These are phyloP conservation scores for Ceratobasidium sp. DNA, from an alignment of 1,284 basidiomycete genomes.

Conservation along the genomic window DNA sequence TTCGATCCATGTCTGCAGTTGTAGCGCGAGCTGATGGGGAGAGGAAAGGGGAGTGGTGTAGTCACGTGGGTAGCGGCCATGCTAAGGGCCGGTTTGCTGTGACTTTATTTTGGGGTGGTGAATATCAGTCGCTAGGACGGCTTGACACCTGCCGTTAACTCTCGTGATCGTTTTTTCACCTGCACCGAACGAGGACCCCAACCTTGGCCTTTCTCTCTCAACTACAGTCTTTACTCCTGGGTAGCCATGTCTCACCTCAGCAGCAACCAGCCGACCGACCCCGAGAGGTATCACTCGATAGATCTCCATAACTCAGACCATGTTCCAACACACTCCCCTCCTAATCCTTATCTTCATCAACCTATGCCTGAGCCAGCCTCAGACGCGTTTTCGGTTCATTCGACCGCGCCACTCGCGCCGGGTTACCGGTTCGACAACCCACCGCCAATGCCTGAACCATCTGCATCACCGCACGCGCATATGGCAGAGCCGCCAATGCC, in stretches of 20 bases:
- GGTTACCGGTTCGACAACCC: slow-evolving; percentile 29
- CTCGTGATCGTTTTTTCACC: slow-evolving; percentile 2
- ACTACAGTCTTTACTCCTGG: slow-evolving; percentile 9
- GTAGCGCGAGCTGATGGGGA: neutral
- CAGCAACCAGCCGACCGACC: neutral
- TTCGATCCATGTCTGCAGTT: slow-evolving; percentile 12
- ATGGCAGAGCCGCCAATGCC: slow-evolving; percentile 32
- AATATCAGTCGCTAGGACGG: slow-evolving; percentile 33
- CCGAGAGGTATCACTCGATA: slow-evolving; percentile 45
- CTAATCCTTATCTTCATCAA: slow-evolving; percentile 31
- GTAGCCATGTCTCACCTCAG: slow-evolving; percentile 26
- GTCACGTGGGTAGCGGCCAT: slow-evolving; percentile 13
- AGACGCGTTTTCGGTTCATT: slow-evolving; percentile 29
- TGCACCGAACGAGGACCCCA: no score
- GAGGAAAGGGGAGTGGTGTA: neutral
- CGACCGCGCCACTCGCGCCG: slow-evolving; percentile 35
- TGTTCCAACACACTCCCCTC: slow-evolving; percentile 41
- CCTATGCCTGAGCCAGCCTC: slow-evolving; percentile 32
- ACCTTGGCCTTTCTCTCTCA: neutral
- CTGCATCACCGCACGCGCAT: slow-evolving; percentile 27
- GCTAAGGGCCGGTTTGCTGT: neutral
- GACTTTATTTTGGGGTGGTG: neutral
- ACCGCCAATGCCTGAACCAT: slow-evolving; percentile 22
- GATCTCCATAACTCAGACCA: slow-evolving; percentile 43
- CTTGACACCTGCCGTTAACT: slow-evolving; percentile 27